Base-by-base conservation (phyloP, 768 basidiomycete genomes). In the Termitomyces sp. region DNA sequence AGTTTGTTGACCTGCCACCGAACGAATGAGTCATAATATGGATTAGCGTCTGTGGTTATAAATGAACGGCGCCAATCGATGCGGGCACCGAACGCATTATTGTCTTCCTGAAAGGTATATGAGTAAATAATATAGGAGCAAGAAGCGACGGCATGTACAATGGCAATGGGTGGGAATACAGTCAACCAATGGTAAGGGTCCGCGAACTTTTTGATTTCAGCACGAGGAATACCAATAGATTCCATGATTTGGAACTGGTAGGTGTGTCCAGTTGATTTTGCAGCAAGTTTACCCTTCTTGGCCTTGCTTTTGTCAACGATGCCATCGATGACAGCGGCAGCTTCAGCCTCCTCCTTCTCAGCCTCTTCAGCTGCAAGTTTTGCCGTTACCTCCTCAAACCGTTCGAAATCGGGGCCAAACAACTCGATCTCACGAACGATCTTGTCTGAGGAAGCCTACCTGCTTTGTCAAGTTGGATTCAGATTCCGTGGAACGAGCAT, bases 181-280 rank as follows among this genome's bases (percentile, higher is more conserved):
- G 82, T 80, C 67, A 95, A 75, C 97, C 97, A 99, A 71, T 95
- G 77, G 57, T 85, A 74, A n/a, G 97, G 90, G 69, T 99, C 95
- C 2, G 95, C 93, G 65, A 99, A 99, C 68, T 90, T 88, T 73
- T 97, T 97, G 75, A 98, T 92, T 65, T 98, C 94, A 12, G 77
- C 71, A 41, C 89, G 83, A 13, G 94, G 92, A 5, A 98, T 87
- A 50, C 90, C 87, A 63, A 97, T 92, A 42, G 92, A 90, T 68
- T 95, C 88, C 87, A 98, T 89, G 71, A 98, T 98, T 79, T 98
- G 97, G 81, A 98, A 99, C 69, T 99, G 97, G 73, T 98, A 98
- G 31, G 87, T 88, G 60, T 92, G 78, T 2, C 96, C 97, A 2
- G 96, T 96, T 0, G 90, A 86, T 74, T 99, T 98, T 18, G 93